Base-by-base conservation (phyloP, 2,329 filamentous ascomycete species). In the Cladobotryum protrusum region DNA sequence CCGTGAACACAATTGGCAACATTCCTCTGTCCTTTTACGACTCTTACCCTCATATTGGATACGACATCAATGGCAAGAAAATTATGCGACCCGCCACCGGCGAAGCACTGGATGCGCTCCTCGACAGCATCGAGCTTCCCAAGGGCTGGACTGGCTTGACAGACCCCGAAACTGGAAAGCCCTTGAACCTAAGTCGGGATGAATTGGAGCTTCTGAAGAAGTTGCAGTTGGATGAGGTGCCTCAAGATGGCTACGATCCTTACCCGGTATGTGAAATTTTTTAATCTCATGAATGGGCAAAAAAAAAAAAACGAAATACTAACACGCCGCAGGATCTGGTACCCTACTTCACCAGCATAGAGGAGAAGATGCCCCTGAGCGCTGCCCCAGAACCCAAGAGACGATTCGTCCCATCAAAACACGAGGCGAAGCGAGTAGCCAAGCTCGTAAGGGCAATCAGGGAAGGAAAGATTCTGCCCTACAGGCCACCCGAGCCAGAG, bases 11-110 rank as follows among this genome's bases (percentile, higher is more conserved):
- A 0, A 96, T 99, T 61, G 95, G 93, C 58, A 78, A 97, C 65
- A 99, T 99, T 53, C 89, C 91, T 5, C 74, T 97, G 45, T 86
- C 87, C 3, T 97, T 96, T 71, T 99, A 99, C 74, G 93, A 99
- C 67, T 87, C 89, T 34, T 99, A 96, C 66, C 93, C 93, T 45
- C 93, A 99, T 67, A 96, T 99, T 65, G 93, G 93, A 52, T 99
- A 99, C 71, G 89, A 96, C 62, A 97, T 99, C 73, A 95, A 99
- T 68, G 93, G 93, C 68, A 96, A 95, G 79, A 95, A 88, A 69
- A 96, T 99, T 56, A 88, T 96, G 84, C 86, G 93, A 47, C 93
- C 93, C 6, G 93, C 95, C 4, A 92, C 90, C 59, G 92, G 92
- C 47, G 87, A 96, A 66, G 93, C 93, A 34, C 74, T 99, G 32